These are phyloP conservation scores for Lithospermum erythrorhizon DNA, from an alignment of 257 asterid genomes.

Conservation along the genomic window DNA sequence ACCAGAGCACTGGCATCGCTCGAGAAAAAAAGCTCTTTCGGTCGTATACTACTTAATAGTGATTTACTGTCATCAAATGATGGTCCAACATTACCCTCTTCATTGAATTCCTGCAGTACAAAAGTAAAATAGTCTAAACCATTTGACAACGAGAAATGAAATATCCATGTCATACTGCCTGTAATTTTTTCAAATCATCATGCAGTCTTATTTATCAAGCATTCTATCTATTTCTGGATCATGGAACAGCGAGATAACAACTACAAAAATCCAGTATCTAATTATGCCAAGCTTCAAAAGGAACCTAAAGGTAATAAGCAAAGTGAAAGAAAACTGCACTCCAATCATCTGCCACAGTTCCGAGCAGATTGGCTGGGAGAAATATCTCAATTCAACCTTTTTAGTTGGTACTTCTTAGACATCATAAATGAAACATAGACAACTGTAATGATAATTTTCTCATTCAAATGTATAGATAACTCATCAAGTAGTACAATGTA, in stretches of 20 bases:
- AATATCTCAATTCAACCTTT: neutral
- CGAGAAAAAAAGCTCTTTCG: conserved; percentile 71
- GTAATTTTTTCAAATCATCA: neutral
- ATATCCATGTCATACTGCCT: neutral
- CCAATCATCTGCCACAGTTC: no score
- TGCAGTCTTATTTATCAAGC: neutral
- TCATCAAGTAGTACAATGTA: no score
- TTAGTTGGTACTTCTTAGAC: no score
- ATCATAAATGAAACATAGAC: no score
- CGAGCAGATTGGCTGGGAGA: neutral
- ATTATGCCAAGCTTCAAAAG: neutral
- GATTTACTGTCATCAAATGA: conserved; percentile 47
- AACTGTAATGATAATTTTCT: no score
- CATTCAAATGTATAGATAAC: no score
- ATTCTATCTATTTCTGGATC: no score
- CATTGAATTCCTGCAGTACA: conserved; percentile 49
- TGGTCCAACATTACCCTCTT: conserved; percentile 37
- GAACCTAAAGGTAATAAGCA: neutral
- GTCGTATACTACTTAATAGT: conserved; percentile 56
- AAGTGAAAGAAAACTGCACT: neutral
- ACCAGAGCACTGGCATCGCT: conserved; percentile 92
- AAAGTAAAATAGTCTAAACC: conserved; percentile 9
- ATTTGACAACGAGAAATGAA: neutral
- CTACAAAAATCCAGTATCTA: neutral
- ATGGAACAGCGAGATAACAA: no score